Evolutionary conservation across 768 basidiomycete species (phyloP), one percentile per base, ranked within the genome.

Genomic region (Melanogaster broomeanus): DNA sequence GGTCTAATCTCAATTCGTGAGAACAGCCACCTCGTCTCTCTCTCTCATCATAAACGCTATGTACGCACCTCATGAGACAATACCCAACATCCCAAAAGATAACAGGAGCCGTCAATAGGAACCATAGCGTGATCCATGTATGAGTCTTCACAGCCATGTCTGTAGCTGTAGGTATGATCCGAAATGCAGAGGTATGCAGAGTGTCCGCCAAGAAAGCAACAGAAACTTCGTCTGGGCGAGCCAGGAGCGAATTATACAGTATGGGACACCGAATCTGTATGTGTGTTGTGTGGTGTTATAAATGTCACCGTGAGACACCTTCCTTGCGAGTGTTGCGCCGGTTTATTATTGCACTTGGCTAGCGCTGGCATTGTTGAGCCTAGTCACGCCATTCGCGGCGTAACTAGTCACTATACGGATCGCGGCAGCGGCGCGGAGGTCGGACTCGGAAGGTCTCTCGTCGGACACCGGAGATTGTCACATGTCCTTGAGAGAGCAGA

Each of bases 31-130:
- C 6, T 18, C 16, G 28, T 19, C 27, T 19, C n/a, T 18, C 2
- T 47, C 5, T 2, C 35, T 59, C 68, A 72, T 70, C 33, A 2
- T 21, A 10, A 21, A n/a, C n/a, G n/a, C n/a, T n/a, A n/a, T n/a
- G n/a, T 19, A 63, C 80, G 53, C 55, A 88, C 90, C 90, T 78
- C 77, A 88, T 78, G 52, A 92, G 83, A 61, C 88, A 90, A 65
- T 89, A 93, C n/a, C 76, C 74, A 1, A 73, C 87, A 76, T 93
- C 90, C 91, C 90, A 93, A 48, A 80, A 55, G 51, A 92, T 78
- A 52, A 93, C 71, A 2, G 67, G 67, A 0, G 59, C 52, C 0
- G 67, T 53, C 40, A 90, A 42, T 4, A 87, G 57, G 61, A 90
- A 89, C 88, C 88, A 88, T 19, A 82, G 68, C 1, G 84, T 74